Base-by-base conservation (phyloP, 129 eudicot species). In the Ambrosia trifida region DNA sequence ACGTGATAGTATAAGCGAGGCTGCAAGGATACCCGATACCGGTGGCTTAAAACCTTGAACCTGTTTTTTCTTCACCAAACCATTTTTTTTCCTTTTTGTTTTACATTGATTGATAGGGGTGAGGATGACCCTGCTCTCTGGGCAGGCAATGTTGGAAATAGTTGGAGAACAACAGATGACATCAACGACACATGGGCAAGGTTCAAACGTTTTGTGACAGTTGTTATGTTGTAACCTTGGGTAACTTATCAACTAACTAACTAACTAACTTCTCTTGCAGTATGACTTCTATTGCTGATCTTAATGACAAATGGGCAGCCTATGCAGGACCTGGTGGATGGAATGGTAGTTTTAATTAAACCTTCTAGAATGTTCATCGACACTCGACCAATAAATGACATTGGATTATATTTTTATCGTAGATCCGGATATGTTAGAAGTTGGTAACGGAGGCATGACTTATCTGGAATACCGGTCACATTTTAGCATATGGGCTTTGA, bases 301-400 rank as follows among this genome's bases (percentile, higher is more conserved):
- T 95, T 16, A 95, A 95, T 76, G 88, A 95, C 89, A 90, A 95
- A 80, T 95, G 99, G 99, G 99, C 99, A 60, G 82, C 91, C 9
- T 95, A 95, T 80, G 96, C 99, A 4, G 99, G 99, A 46, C 99
- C 99, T 66, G 97, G 99, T 57, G 99, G 99, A 82, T 95, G 99
- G 97, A 95, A 95, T 59, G 99, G 97, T 90, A 83, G 17, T 57
- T 58, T 64, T 24, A 11, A 36, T 64, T 24, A 11, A 36, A 28
- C 73, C 62, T 68, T 24, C 43, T 74, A 51, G 28, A 74, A 28
- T 13, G 56, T 70, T 38, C 40, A 69, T 73, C 11, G 57, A 35
- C 51, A 63, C 56, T 57, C 77, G 28, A 52, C 58, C 56, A 14
- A 18, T 52, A 10, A 16, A 14, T 18, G 70, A 17, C 9, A 66